Conservation (phyloP, 1,284 basidiomycete species). For the Naganishia sp. region DNA sequence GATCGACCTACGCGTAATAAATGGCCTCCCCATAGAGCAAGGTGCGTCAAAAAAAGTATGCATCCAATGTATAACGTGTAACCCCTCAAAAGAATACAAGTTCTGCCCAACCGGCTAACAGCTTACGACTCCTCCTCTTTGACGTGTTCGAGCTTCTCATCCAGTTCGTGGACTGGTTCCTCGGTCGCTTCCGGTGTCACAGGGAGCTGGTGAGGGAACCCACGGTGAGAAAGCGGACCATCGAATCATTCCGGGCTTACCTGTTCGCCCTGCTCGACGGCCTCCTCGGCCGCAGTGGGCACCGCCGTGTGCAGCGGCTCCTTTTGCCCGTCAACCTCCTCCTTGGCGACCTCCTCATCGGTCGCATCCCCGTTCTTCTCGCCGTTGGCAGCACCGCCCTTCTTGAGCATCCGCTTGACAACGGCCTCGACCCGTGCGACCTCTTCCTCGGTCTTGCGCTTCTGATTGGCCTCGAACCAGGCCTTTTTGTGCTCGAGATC, state of each 20-base stretch:
- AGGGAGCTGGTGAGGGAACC: slow-evolving; percentile 51
- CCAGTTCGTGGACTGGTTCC: slow-evolving; percentile 59
- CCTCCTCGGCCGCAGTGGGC: slow-evolving; percentile 36
- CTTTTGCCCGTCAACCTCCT: slow-evolving; percentile 38
- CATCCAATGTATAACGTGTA: too few relatives aligned
- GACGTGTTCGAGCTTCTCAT: slow-evolving; percentile 59
- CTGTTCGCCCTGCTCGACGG: slow-evolving; percentile 39
- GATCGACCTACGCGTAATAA: too few relatives aligned
- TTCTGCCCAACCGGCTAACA: neutral
- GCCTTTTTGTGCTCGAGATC: slow-evolving; percentile 92
- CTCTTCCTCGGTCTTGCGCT: slow-evolving; percentile 59
- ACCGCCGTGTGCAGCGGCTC: slow-evolving; percentile 47
- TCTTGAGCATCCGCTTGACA: slow-evolving; percentile 58
- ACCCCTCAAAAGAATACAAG: neutral
- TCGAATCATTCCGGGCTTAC: slow-evolving; percentile 30
- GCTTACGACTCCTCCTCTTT: slow-evolving; percentile 49
- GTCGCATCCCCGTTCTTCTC: slow-evolving; percentile 1
- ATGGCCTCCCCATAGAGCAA: too few relatives aligned
- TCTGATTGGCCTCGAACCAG: slow-evolving; percentile 78
- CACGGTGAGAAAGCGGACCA: neutral
- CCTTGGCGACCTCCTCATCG: slow-evolving; percentile 32
- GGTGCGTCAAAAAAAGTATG: too few relatives aligned
- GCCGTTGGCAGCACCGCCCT: slow-evolving; percentile 42
- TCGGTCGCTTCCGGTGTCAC: slow-evolving; percentile 58
- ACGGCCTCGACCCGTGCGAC: slow-evolving; percentile 67